Conservation (phyloP, 2,329 filamentous ascomycete genomes). For the Sclerotinia nivalis region DNA sequence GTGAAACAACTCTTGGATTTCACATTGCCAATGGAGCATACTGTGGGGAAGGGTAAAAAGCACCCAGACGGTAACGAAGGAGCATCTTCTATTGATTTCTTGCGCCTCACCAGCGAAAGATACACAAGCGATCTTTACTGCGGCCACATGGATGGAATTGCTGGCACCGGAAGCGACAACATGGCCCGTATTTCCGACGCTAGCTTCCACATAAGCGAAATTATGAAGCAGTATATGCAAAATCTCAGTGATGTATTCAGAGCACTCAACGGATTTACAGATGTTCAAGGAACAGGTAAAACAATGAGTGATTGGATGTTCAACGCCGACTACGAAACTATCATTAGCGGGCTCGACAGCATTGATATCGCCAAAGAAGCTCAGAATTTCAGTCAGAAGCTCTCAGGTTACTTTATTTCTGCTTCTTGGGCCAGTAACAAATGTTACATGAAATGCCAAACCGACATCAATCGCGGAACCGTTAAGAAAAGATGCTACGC, state of each 20-base stretch:
- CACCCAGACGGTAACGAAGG: background rate
- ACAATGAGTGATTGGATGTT: conserved; percentile 19
- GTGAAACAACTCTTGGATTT: background rate
- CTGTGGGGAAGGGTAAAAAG: background rate
- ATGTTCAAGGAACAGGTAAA: background rate
- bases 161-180: background rate
- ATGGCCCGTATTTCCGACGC: background rate
- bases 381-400: background rate
- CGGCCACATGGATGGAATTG: background rate
- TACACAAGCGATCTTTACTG: conserved; percentile 10
- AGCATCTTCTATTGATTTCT: background rate
- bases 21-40: background rate
- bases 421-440: conserved; percentile 16
- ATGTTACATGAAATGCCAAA: conserved; percentile 22
- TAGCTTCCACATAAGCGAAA: background rate
- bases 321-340: background rate
- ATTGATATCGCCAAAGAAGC: background rate
- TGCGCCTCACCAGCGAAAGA: background rate
- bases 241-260: background rate
- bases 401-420: conserved; percentile 5
- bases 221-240: background rate
- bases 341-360: background rate
- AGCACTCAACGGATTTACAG: background rate
- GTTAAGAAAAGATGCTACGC: background rate
- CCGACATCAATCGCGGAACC: background rate